A percentile compares a stretch with the other conserved stretches of the same genome.
These are phyloP conservation scores for Ceratocystis huliohia DNA, from an alignment of 2,329 filamentous ascomycete genomes.

Conservation along the genomic window DNA sequence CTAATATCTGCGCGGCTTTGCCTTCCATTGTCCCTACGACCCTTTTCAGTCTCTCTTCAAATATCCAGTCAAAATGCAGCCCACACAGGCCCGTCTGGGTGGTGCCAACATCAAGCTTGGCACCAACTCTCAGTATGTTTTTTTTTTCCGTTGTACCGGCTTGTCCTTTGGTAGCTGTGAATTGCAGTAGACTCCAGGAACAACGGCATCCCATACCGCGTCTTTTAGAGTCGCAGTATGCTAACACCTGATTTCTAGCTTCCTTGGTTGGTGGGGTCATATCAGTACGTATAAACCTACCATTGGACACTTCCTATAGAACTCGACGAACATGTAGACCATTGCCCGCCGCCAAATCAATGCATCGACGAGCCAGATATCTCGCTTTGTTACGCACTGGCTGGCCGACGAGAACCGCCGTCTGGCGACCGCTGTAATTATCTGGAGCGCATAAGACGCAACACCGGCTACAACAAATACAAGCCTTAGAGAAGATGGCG, in stretches of 20 bases:
- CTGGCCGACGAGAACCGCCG: neutral
- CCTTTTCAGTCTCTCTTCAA: neutral
- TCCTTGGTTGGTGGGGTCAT: constrained; percentile 21
- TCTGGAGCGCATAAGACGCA: neutral
- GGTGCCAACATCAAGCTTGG: constrained; percentile 23
- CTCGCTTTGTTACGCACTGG: neutral
- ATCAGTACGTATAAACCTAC: constrained; percentile 15
- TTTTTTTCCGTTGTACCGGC: neutral
- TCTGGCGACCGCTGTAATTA: neutral
- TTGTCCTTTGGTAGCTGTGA: neutral
- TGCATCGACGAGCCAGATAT: neutral
- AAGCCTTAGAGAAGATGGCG: neutral
- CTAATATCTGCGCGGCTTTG: neutral
- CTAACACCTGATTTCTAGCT: constrained; percentile 14
- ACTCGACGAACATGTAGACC: neutral
- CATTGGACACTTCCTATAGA: neutral
- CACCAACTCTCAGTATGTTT: constrained; percentile 21
- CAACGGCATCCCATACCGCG: too few relatives aligned
- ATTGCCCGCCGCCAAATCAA: neutral
- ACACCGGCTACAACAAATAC: neutral
- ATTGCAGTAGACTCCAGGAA: too few relatives aligned
- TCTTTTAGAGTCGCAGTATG: neutral
- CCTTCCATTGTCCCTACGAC: neutral
- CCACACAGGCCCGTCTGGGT: constrained; percentile 33
- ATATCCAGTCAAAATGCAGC: constrained; percentile 32